A percentile compares a stretch with the other conserved stretches of the same genome.
These are phyloP conservation scores for Neurospora tetraspora DNA, from an alignment of 495 filamentous ascomycete genomes.

Conservation along the genomic window DNA sequence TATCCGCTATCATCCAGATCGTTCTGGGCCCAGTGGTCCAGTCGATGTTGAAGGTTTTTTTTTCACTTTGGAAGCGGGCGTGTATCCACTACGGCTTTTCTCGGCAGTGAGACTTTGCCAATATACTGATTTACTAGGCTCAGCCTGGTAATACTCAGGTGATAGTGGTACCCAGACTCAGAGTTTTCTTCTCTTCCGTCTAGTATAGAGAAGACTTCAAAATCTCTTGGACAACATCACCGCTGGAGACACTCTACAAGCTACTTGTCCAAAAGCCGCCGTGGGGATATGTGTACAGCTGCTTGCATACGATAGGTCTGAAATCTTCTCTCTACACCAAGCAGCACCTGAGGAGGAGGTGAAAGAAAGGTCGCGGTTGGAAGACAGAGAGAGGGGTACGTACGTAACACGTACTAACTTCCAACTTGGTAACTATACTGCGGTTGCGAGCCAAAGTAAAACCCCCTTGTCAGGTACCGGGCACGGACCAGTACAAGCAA, in stretches of 20 bases:
- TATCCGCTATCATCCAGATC: background rate
- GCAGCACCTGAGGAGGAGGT: background rate
- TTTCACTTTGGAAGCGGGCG: background rate
- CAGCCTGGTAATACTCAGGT: background rate
- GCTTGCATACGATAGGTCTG: background rate
- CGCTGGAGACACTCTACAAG: background rate
- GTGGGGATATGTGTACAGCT: background rate
- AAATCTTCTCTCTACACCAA: background rate
- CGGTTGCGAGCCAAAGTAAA: too few species aligned
- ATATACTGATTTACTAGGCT: background rate
- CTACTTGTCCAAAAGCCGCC: background rate
- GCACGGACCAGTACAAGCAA: too few species aligned
- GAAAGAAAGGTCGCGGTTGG: background rate
- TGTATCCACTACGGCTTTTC: background rate
- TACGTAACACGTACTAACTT: background rate
- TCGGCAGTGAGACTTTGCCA: background rate
- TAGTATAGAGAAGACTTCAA: background rate
- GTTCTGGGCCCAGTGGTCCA: background rate
- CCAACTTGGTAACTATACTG: background rate
- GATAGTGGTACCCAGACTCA: background rate
- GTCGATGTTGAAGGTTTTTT: background rate
- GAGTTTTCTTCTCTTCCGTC: background rate
- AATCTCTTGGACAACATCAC: background rate
- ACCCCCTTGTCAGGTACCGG: too few species aligned
- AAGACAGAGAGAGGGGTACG: background rate